Evolutionary conservation across 2,329 filamentous ascomycete genomes (phyloP).

Genomic region (Colletotrichum noveboracense): DNA sequence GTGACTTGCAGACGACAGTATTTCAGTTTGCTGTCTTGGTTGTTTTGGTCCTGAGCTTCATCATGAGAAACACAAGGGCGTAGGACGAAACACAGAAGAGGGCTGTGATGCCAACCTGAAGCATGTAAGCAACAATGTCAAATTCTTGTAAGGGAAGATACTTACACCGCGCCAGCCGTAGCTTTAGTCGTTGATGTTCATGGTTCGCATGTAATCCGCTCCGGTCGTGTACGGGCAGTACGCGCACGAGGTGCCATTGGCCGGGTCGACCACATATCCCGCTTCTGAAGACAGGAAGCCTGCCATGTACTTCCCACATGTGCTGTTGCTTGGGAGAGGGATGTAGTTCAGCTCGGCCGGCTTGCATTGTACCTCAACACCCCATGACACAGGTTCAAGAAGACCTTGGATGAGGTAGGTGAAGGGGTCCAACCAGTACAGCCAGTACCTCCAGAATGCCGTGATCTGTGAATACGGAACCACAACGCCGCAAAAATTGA

Average conservation of each 20-base stretch:
- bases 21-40: conserved; percentile 37
- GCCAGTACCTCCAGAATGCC: conserved; percentile 33
- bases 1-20: not conserved
- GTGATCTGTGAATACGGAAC: conserved; percentile 27
- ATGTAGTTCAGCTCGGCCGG: conserved; percentile 30
- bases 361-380: conserved; percentile 39
- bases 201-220: conserved; percentile 21
- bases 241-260: not conserved
- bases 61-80: conserved; percentile 48
- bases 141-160: not conserved
- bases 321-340: not conserved
- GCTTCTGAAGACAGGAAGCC: not conserved
- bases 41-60: conserved; percentile 52
- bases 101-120: conserved; percentile 38
- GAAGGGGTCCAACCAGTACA: conserved; percentile 48
- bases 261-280: not conserved
- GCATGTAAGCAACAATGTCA: not conserved
- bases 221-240: conserved; percentile 24
- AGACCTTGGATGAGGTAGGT: conserved; percentile 45
- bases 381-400: conserved; percentile 39
- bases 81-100: conserved; percentile 47
- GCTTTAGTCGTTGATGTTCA: conserved; percentile 23
- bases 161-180: conserved; percentile 25
- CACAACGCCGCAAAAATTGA: conserved; percentile 33
- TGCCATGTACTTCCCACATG: not conserved